A percentile compares a stretch with the other conserved stretches of the same genome.
Evolutionary conservation across 352 stramenopile species (phyloP).

Genomic region (Pythium grandisporangium): DNA sequence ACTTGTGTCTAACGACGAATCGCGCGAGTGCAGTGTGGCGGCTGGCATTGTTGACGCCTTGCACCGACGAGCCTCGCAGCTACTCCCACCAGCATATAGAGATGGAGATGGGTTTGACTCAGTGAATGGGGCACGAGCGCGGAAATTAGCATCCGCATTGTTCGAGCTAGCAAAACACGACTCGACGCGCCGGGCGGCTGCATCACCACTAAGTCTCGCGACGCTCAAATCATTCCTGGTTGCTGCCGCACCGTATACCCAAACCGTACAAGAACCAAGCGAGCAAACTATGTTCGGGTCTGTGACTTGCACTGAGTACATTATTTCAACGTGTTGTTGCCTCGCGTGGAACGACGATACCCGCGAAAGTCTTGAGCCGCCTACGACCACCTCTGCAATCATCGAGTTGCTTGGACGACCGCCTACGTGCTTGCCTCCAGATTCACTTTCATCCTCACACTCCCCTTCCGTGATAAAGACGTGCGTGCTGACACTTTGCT

Average conservation of each 20-base stretch:
- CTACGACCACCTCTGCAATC: slow-evolving; percentile 22
- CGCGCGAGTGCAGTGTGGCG: slow-evolving; percentile 33
- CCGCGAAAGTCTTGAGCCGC: slow-evolving; percentile 16
- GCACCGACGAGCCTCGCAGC: slow-evolving; percentile 4
- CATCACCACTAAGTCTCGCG: slow-evolving; percentile 20
- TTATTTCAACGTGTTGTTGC: slow-evolving; percentile 35
- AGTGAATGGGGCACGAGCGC: too few species aligned
- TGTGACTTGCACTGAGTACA: slow-evolving; percentile 26
- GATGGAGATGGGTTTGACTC: too few species aligned
- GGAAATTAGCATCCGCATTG: slow-evolving; percentile 33
- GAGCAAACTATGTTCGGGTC: slow-evolving; percentile 20
- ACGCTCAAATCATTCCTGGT: slow-evolving; percentile 28
- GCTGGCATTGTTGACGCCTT: slow-evolving; percentile 48
- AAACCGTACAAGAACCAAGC: slow-evolving; percentile 11
- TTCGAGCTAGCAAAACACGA: slow-evolving; percentile 42
- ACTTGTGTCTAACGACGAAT: slow-evolving; percentile 45
- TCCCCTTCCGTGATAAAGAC: too few species aligned
- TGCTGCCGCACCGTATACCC: too few species aligned
- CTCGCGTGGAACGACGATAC: slow-evolving; percentile 59
- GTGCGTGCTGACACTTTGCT: slow-evolving; percentile 52
- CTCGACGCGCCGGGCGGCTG: slow-evolving; percentile 29
- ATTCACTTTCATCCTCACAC: too few species aligned
- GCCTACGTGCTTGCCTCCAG: too few species aligned
- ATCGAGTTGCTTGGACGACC: slow-evolving; percentile 21
- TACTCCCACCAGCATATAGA: too few species aligned